phyloP scores from a whole-genome alignment of 73 alveolate genomes.

The Blepharisma stoltei region DNA sequence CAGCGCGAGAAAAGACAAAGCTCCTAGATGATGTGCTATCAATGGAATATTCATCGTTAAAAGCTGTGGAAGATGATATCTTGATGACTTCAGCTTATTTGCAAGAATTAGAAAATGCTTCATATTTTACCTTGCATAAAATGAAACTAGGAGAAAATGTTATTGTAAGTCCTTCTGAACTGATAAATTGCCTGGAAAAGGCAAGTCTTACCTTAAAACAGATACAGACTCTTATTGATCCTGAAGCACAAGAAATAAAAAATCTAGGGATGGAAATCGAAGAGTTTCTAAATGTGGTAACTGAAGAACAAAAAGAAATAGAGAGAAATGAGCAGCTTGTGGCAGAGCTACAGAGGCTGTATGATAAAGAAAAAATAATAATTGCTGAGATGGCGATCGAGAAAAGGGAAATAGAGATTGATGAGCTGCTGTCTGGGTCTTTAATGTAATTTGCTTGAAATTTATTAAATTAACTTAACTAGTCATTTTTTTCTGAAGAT shows the following conservation, averaged over 20 bases:
- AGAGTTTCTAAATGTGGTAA: neutral
- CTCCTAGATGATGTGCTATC: constrained; percentile 10
- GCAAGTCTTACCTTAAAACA: neutral
- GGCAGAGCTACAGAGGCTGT: too few relatives aligned
- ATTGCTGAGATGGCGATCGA: too few relatives aligned
- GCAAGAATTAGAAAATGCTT: neutral
- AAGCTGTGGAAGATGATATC: neutral
- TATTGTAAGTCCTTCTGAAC: neutral
- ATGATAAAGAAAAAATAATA: too few relatives aligned
- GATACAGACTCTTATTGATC: neutral
- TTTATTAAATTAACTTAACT: too few relatives aligned
- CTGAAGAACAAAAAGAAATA: neutral
- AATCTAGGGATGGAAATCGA: neutral
- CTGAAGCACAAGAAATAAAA: constrained; percentile 20
- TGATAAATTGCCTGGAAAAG: neutral
- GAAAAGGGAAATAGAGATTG: too few relatives aligned
- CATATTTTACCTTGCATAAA: neutral
- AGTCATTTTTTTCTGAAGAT: too few relatives aligned
- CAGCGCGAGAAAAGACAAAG: neutral
- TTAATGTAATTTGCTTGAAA: too few relatives aligned
- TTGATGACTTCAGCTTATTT: neutral
- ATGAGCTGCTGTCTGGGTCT: too few relatives aligned
- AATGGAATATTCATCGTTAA: neutral
- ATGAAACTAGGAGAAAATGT: neutral
- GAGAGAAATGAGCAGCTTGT: too few relatives aligned